Base-by-base conservation (phyloP, 1,284 basidiomycete species). In the Ustilago tritici region DNA sequence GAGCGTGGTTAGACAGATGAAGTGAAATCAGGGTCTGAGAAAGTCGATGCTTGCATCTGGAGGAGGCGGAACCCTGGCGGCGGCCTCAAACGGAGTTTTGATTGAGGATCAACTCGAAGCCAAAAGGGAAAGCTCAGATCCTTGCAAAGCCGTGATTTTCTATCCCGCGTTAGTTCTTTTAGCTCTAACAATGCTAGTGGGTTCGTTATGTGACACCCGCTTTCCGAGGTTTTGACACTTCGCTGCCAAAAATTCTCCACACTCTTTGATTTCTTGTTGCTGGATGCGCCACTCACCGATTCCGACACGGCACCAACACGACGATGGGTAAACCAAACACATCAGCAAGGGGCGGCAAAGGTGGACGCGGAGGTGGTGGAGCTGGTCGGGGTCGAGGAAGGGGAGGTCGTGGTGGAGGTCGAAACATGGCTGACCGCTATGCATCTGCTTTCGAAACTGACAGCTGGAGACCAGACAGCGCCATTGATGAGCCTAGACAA, bases 381-480 rank as follows among this genome's bases (percentile, higher is more conserved):
- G 60, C 55, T 11, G 69, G 66, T 19, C 11, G 72, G 65, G 72
- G 78, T 38, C 38, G 66, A 50, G 72, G 76, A 1, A 63, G 75
- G 15, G 66, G 73, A 23, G 64, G 76, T 41, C 63, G 70, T 17
- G 64, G 67, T 53, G 68, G 78, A 34, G 75, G 76, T 10, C 63
- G 71, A 28, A 65, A 60, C 47, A 31, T 71, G 11, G 69, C 63
- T 1, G 65, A 60, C 38, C 69, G 72, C 4, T 65, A 79, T 31
- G 69, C 65, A 15, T 68, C 76, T 12, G 68, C 69, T 9, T 63
- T 78, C 52, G 71, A 76, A 1, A 56, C 56, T 23, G 72, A 76
- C 52, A 79, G 61, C 60, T 78, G 72, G 72, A 56, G 71, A 50
- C 78, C 73, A 1, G 78, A 79, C 9, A 81, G 79, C 60, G 77